Evolutionary conservation across 441 rosid species (phyloP).

Genomic region (Omphalea diandra): DNA sequence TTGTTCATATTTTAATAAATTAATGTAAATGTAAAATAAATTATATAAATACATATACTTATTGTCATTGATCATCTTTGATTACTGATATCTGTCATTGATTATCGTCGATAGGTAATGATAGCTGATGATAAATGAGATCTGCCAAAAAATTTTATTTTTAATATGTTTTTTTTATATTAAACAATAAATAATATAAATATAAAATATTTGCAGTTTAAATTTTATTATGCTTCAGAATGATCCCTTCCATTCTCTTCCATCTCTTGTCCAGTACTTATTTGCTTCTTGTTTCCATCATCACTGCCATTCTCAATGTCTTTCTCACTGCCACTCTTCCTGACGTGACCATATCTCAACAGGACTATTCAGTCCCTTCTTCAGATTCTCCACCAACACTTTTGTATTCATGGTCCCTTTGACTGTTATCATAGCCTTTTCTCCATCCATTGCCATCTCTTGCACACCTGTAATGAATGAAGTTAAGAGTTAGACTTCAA

Average conservation of each 20-base stretch:
- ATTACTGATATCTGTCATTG: too few species aligned
- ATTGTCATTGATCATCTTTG: too few species aligned
- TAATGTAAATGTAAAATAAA: too few species aligned
- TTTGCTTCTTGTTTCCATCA: constrained; percentile 6
- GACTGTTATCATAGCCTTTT: constrained; percentile 61
- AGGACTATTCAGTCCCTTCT: constrained; percentile 48
- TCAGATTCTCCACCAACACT: constrained; percentile 38
- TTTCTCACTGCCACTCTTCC: constrained; percentile 33
- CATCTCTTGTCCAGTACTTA: neutral
- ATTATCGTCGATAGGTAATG: too few species aligned
- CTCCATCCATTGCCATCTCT: constrained; percentile 39
- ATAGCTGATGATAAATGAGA: too few species aligned
- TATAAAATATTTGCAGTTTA: too few species aligned
- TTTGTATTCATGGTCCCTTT: constrained; percentile 74
- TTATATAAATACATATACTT: too few species aligned
- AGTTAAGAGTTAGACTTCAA: neutral
- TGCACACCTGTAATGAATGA: constrained; percentile 45
- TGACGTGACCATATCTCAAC: constrained; percentile 68
- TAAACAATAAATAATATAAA: too few species aligned
- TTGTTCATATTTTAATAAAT: too few species aligned
- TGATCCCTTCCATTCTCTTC: neutral
- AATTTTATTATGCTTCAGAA: constrained; percentile 38
- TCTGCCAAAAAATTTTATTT: too few species aligned
- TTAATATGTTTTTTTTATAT: too few species aligned
- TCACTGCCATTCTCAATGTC: neutral